Evolutionary conservation across 208 protist species (phyloP), one percentile per base, ranked within the genome.

Genomic region (Trypanosoma rangeli): DNA sequence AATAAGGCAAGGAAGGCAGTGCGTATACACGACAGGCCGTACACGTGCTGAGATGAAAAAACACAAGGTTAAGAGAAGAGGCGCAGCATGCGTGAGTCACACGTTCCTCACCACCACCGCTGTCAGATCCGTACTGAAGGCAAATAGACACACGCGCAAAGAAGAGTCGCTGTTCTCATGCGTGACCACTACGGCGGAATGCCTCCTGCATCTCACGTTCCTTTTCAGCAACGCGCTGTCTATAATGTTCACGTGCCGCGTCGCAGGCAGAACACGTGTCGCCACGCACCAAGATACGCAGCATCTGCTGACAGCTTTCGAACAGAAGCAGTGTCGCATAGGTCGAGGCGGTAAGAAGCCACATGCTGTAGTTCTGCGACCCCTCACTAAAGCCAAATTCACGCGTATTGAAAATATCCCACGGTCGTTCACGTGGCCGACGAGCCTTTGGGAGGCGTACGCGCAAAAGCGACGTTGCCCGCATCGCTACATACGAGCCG

Each of bases 301-400:
- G 72, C 13, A 55, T 24, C 75, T 92, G 83, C 69, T 93, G 87
- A 42, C 88, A 90, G 28, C 87, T 66, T 71, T 96, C 90, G 64
- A 93, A 82, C 37, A 68, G 26, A 22, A 95, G 68, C 58, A 94
- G 65, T 24, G 26, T 54, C 12, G 42, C 22, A 42, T 79, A 78
- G 24, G 78, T 64, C 5, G 42, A 60, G 29, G 84, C 82, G 15
- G 68, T 72, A 35, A 85, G 60, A n/a, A 85, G 20, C 89, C 89
- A 94, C 89, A 94, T 94, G 64, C 62, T 68, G 77, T 90, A 89
- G 82, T 96, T 96, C 76, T 96, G 87, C 50, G 82, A 84, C 7
- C 90, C 88, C 70, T 96, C 90, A 64, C 90, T 82, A 49, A 86
- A 93, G 52, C 87, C 87, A 78, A 85, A 96, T 65, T 96, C 88